Evolutionary conservation across 169 alveolate genomes (phyloP), one percentile per base, ranked within the genome.

Genomic region (Pseudocohnilembus persalinus): DNA sequence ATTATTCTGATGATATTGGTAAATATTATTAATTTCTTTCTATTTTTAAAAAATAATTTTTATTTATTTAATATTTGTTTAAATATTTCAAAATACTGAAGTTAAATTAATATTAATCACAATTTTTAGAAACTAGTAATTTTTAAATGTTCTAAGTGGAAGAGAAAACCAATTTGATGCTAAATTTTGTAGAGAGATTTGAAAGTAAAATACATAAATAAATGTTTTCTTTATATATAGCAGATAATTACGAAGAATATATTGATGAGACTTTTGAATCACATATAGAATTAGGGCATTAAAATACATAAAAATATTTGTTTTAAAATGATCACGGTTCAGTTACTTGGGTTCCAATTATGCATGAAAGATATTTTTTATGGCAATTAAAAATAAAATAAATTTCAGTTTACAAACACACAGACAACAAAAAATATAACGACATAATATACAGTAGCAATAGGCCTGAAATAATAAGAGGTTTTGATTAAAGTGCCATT

Each of bases 371-470:
- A 31, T 79, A 79, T 20, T 33, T 35, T 1, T 31, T 79, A 28
- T 79, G 84, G 84, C 63, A 34, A 1, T 33, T 79, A 27, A 35
- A 63, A 16, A 31, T 79, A 4, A 29, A 64, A 16, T 35, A 34
- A 15, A 79, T 79, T 29, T 30, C 76, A 29, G 29, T 79, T n/a
- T 63, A 33, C 30, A 79, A 79, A 72, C 30, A 79, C 35, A 79
- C 35, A 4, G 25, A 49, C 35, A 0, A 79, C 26, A 28, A 26
- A 0, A 0, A 26, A 20, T 16, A 27, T 29, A 35, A 79, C 25
- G 73, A 33, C 31, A 35, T 29, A 0, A 76, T 49, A 24, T 25
- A 75, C 1, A 6, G 6, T 4, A 31, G 34, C 25, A 35, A 79
- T 1, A 29, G 24, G 0, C 1, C 33, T 79, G 84, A 63, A 29